Conservation (phyloP, 768 basidiomycete genomes). For the Tephrocybe sp. region DNA sequence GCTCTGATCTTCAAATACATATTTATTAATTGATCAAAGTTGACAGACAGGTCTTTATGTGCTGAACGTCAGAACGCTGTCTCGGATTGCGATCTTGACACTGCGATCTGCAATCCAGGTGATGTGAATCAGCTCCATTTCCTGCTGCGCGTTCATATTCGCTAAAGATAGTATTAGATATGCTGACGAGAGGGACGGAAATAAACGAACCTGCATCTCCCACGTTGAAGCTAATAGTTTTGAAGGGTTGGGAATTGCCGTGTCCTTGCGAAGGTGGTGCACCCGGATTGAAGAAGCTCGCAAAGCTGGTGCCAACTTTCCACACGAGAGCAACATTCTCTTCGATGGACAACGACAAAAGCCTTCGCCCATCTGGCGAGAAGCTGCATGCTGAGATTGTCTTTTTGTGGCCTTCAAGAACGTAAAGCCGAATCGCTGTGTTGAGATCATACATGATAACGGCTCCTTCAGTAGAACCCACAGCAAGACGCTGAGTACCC, state of each 20-base stretch:
- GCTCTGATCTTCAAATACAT: no score
- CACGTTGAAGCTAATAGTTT: constrained; percentile 81
- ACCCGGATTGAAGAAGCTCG: constrained; percentile 88
- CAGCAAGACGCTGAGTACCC: constrained; percentile 81
- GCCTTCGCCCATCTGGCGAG: constrained; percentile 87
- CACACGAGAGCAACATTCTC: constrained; percentile 86
- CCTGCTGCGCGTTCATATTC: constrained; percentile 49
- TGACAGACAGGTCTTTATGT: constrained; percentile 33
- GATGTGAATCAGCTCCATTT: constrained; percentile 70
- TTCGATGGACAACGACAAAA: constrained; percentile 84
- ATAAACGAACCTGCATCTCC: constrained; percentile 72
- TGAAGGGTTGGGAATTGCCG: constrained; percentile 81
- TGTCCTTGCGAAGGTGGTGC: constrained; percentile 89
- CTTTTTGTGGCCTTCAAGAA: constrained; percentile 88
- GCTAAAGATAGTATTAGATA: constrained; percentile 19
- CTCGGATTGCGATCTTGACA: constrained; percentile 79
- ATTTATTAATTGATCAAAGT: no score
- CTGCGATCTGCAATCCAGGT: constrained; percentile 86
- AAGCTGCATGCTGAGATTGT: constrained; percentile 83
- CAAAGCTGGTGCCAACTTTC: constrained; percentile 91
- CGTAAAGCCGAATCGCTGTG: constrained; percentile 90
- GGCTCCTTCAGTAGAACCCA: constrained; percentile 93
- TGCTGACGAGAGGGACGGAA: neutral
- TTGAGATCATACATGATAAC: constrained; percentile 96
- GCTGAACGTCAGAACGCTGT: constrained; percentile 83